These are phyloP conservation scores for Amaranthus hypochondriacus DNA, from an alignment of 148 eudicot species.

Conservation along the genomic window DNA sequence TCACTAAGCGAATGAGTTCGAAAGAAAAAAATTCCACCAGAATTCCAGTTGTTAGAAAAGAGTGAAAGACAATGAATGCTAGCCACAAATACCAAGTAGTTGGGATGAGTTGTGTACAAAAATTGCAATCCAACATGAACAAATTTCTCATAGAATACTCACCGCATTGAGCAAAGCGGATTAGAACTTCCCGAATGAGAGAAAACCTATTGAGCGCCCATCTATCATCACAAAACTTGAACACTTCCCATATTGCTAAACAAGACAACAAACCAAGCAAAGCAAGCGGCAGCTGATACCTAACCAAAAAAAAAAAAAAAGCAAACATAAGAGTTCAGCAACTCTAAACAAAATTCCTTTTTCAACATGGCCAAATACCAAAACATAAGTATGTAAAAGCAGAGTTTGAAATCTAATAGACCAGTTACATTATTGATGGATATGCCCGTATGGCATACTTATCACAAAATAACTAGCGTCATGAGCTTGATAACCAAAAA, in stretches of 20 bases:
- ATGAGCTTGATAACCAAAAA: too few relatives aligned
- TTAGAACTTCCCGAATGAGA: conserved; percentile 37
- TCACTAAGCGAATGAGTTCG: background rate
- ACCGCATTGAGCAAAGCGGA: conserved; percentile 67
- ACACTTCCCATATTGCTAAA: conserved; percentile 74
- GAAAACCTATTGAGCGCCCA: conserved; percentile 61
- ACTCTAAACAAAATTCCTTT: background rate
- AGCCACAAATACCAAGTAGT: too few relatives aligned
- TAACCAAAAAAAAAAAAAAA: conserved; percentile 20
- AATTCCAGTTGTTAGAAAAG: background rate
- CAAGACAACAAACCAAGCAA: conserved; percentile 72
- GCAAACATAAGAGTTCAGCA: background rate
- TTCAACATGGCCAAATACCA: background rate
- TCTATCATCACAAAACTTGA: conserved; percentile 49
- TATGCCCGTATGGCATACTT: too few relatives aligned
- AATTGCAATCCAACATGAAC: background rate
- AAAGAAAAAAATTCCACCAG: background rate
- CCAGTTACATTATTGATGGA: background rate
- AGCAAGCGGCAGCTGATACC: conserved; percentile 87
- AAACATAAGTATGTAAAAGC: background rate
- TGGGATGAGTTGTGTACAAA: too few relatives aligned
- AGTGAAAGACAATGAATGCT: too few relatives aligned
- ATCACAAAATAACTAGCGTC: too few relatives aligned
- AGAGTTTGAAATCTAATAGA: background rate
- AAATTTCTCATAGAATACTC: conserved; percentile 28